phyloP scores from a whole-genome alignment of 169 alveolate species.

The Theileria sp. region DNA sequence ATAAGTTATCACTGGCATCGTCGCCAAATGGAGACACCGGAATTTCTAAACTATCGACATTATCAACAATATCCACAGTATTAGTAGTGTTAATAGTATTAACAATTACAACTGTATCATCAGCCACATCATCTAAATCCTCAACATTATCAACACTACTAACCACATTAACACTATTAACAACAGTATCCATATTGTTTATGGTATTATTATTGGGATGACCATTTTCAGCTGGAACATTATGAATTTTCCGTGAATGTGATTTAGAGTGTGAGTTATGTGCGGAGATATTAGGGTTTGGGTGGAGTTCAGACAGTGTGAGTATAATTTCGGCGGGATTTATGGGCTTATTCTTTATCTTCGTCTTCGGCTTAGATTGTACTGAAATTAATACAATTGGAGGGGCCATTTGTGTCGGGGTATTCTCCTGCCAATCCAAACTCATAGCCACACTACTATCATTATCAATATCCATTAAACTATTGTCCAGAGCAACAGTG shows the following conservation, averaged over 20 bases:
- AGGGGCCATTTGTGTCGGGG: neutral
- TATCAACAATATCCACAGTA: no score
- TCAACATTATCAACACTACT: neutral
- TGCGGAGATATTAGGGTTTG: conserved; percentile 9
- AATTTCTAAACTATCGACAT: no score
- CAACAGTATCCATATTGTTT: no score
- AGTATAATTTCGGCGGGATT: conserved; percentile 19
- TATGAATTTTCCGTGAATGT: neutral
- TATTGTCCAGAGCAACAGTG: neutral
- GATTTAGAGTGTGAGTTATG: conserved; percentile 14
- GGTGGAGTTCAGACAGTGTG: conserved; percentile 48
- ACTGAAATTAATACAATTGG: neutral
- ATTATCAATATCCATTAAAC: neutral
- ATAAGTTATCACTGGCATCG: no score
- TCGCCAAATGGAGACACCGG: no score
- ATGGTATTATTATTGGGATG: no score
- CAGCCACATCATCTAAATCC: neutral
- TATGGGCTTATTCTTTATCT: conserved; percentile 26
- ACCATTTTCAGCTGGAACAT: neutral
- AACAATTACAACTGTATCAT: no score
- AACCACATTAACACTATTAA: neutral
- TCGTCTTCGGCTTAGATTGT: neutral
- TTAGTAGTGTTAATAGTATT: no score
- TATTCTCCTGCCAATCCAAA: neutral
- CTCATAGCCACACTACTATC: neutral